These are phyloP conservation scores for Striga asiatica DNA, from an alignment of 257 asterid genomes.

Conservation along the genomic window DNA sequence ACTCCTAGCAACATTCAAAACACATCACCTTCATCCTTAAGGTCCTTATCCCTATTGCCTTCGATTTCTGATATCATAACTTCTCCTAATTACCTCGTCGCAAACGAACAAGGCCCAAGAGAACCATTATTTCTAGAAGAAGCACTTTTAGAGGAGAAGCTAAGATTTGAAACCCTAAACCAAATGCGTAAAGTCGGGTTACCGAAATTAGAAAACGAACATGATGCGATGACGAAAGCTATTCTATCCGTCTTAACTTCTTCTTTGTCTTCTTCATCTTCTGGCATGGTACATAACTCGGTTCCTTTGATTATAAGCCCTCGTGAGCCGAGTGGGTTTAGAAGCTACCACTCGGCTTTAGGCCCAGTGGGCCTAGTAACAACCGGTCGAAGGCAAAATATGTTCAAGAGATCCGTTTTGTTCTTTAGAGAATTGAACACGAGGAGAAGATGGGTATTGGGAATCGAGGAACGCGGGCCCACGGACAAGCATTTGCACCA, in stretches of 20 bases:
- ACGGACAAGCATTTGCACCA: constrained; percentile 39
- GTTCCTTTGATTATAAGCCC: background rate
- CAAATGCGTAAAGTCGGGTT: constrained; percentile 20
- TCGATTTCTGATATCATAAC: too few relatives aligned
- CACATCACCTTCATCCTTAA: constrained; percentile 42
- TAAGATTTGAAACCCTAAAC: background rate
- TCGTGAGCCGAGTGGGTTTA: constrained; percentile 31
- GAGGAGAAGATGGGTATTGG: constrained; percentile 18
- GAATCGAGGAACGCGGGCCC: constrained; percentile 12
- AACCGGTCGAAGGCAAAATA: constrained; percentile 16
- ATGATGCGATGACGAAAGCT: constrained; percentile 32
- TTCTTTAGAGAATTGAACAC: constrained; percentile 32
- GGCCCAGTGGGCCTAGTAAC: background rate
- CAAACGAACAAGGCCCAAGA: too few relatives aligned
- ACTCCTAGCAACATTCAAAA: constrained; percentile 19
- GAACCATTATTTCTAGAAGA: too few relatives aligned
- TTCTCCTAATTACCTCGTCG: too few relatives aligned
- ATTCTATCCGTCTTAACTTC: constrained; percentile 33
- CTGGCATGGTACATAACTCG: background rate
- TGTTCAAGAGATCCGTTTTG: constrained; percentile 27
- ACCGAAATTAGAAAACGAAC: constrained; percentile 31
- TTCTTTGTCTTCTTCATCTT: constrained; percentile 12
- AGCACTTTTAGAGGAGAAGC: background rate
- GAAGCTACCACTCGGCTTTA: constrained; percentile 17
- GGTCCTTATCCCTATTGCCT: constrained; percentile 33